These are phyloP conservation scores for Stephania japonica DNA, from an alignment of 164 flowering plant genomes.

Conservation along the genomic window DNA sequence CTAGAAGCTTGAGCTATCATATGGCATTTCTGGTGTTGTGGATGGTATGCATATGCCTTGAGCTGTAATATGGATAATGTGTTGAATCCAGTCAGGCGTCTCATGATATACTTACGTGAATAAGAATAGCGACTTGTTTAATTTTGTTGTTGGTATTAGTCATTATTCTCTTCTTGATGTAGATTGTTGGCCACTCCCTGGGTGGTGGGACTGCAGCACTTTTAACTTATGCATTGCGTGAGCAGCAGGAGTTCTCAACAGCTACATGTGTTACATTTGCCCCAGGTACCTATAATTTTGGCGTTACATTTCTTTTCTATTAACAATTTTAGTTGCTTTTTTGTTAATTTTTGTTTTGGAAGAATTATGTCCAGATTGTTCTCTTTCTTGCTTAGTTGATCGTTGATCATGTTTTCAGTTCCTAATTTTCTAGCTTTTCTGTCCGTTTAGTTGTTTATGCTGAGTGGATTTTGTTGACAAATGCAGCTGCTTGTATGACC, in stretches of 20 bases:
- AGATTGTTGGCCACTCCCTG: slow-evolving; percentile 96
- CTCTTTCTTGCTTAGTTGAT: background rate
- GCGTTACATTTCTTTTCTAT: background rate
- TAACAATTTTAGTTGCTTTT: background rate
- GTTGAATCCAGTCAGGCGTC: no score
- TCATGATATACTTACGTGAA: no score
- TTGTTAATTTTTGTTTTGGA: background rate
- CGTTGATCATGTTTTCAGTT: background rate
- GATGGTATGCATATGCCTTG: no score
- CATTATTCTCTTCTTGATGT: slow-evolving; percentile 4
- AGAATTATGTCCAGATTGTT: background rate
- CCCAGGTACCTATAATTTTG: slow-evolving; percentile 53
- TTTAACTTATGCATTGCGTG: slow-evolving; percentile 77
- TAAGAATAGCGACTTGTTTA: no score
- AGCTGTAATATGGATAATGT: no score
- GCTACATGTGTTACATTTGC: slow-evolving; percentile 92
- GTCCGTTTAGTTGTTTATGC: background rate
- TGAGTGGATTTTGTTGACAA: slow-evolving; percentile 10
- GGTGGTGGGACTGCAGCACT: slow-evolving; percentile 99
- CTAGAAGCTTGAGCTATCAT: no score
- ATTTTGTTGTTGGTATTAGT: no score
- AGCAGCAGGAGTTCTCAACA: slow-evolving; percentile 68
- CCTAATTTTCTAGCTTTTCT: background rate
- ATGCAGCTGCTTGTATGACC: slow-evolving; percentile 96
- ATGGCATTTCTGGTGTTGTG: no score